A percentile compares a stretch with the other conserved stretches of the same genome.
Conservation (phyloP, 805 yeast genomes). For the Sporopachydermia quercuum region DNA sequence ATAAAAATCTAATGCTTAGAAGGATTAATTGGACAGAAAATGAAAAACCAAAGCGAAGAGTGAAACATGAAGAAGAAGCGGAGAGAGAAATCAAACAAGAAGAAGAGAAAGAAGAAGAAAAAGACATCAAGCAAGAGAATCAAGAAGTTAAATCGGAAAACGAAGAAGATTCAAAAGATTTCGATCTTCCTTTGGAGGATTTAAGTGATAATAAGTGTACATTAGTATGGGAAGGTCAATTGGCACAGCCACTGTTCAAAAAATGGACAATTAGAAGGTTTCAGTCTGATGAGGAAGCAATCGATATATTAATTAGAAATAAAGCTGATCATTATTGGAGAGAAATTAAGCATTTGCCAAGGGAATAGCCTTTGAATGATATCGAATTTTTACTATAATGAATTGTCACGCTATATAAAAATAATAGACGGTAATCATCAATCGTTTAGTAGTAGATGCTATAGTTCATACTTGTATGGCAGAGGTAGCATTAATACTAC, state of each 20-base stretch:
- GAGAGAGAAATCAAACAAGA: conserved; percentile 11
- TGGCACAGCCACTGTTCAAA: conserved; percentile 36
- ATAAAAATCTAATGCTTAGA: conserved; percentile 39
- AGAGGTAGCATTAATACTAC: too few relatives aligned
- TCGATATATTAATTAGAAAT: conserved; percentile 32
- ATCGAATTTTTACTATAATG: too few relatives aligned
- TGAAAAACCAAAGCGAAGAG: conserved; percentile 24
- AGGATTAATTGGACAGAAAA: conserved; percentile 60
- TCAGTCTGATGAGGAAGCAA: conserved; percentile 33
- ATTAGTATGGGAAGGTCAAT: conserved; percentile 60
- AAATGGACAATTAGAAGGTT: conserved; percentile 57
- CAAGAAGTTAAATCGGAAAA: not conserved
- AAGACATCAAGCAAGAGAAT: conserved; percentile 7
- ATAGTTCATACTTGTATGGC: too few relatives aligned
- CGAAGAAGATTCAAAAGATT: conserved; percentile 2
- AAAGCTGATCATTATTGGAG: conserved; percentile 48
- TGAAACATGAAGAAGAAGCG: too few relatives aligned
- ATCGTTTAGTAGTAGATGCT: too few relatives aligned
- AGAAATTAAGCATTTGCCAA: conserved; percentile 16
- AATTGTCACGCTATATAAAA: too few relatives aligned
- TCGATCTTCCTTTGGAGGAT: conserved; percentile 17
- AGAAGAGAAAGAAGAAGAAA: conserved; percentile 6
- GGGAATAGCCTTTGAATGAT: too few relatives aligned
- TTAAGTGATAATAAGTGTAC: conserved; percentile 29
- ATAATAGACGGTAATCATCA: too few relatives aligned